Evolutionary conservation across 2,329 filamentous ascomycete genomes (phyloP), one percentile per base, ranked within the genome.

Genomic region (Colletotrichum sp.): DNA sequence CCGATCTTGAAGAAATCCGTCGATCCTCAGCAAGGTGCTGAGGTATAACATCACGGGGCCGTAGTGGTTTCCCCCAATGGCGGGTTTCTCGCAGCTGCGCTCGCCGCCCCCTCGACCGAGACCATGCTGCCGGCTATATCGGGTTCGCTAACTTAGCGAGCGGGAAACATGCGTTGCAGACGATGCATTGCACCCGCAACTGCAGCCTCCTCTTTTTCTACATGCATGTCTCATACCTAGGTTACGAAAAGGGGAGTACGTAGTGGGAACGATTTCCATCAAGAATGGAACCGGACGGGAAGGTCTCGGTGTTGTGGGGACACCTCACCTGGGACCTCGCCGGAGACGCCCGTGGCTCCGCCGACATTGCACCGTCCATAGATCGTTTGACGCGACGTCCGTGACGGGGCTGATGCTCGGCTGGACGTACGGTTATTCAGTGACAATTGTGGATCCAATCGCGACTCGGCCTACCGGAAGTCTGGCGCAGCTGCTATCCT

Each of bases 1-100:
- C 84, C 87, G 78, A 90, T 84, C 83, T 90, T 90, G 84, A 90
- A 90, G 87, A 87, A 90, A 2, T 82, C 82, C 2, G 83, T 80
- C 8, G 84, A 85, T 18, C 85, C 21, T 24, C 21, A 24, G 21
- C 21, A 24, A 24, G 21, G 21, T 24, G 26, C 85, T 84, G 72
- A 89, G 80, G 81, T 90, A 89, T 2, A 86, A 83, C 26, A 87
- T 82, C 7, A 89, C 85, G 1, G 88, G 88, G 2, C 88, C 88
- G 78, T 86, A 87, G 80, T 90, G 88, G 67, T 86, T 85, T 32
- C 88, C 88, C 26, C 88, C 88, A 72, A 90, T 89, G n/a, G 87
- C 89, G 77, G 89, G 84, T 74, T 82, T 86, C 60, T 74, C 75
- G 79, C 87, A 90, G 57, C 80, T 81, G 21, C 88, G 84, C 80